phyloP scores from a whole-genome alignment of 352 stramenopile genomes.

The Globisporangium echinulatum region DNA sequence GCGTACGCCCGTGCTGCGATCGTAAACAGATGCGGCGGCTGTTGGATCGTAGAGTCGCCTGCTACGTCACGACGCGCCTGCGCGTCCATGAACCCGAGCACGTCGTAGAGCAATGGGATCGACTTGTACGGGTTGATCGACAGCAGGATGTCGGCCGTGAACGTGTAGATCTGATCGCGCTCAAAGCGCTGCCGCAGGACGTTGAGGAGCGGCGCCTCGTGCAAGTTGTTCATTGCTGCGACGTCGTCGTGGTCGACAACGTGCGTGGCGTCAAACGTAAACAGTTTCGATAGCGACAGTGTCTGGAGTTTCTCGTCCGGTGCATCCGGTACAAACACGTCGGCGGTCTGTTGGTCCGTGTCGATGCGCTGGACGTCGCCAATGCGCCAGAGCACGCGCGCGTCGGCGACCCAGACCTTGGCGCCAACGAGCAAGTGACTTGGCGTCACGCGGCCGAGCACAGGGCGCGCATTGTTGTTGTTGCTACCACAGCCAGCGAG shows the following conservation, averaged over 20 bases:
- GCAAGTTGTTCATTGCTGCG: slow-evolving; percentile 88
- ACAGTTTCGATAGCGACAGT: slow-evolving; percentile 43
- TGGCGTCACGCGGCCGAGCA: slow-evolving; percentile 43
- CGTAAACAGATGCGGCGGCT: slow-evolving; percentile 70
- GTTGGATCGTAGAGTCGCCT: background rate
- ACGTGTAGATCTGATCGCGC: slow-evolving; percentile 80
- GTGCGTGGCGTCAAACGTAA: slow-evolving; percentile 79
- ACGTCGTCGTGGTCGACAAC: slow-evolving; percentile 82
- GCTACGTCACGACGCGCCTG: slow-evolving; percentile 7
- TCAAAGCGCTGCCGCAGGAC: slow-evolving; percentile 78
- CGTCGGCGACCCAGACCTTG: slow-evolving; percentile 76
- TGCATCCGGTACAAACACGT: slow-evolving; percentile 56
- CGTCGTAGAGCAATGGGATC: slow-evolving; percentile 78
- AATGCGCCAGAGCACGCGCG: slow-evolving; percentile 74
- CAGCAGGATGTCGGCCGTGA: slow-evolving; percentile 78
- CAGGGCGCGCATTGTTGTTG: slow-evolving; percentile 8
- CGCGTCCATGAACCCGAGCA: slow-evolving; percentile 61
- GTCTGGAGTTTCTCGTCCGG: slow-evolving; percentile 57
- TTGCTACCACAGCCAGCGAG: background rate
- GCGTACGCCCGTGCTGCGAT: slow-evolving; percentile 76
- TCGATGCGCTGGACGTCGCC: slow-evolving; percentile 58
- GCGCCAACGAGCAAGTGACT: slow-evolving; percentile 37
- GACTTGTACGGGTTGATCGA: slow-evolving; percentile 86
- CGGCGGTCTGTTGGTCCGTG: slow-evolving; percentile 35
- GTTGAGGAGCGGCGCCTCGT: slow-evolving; percentile 78